Evolutionary conservation across 2,329 filamentous ascomycete species (phyloP).

Genomic region (Beauveria australis): DNA sequence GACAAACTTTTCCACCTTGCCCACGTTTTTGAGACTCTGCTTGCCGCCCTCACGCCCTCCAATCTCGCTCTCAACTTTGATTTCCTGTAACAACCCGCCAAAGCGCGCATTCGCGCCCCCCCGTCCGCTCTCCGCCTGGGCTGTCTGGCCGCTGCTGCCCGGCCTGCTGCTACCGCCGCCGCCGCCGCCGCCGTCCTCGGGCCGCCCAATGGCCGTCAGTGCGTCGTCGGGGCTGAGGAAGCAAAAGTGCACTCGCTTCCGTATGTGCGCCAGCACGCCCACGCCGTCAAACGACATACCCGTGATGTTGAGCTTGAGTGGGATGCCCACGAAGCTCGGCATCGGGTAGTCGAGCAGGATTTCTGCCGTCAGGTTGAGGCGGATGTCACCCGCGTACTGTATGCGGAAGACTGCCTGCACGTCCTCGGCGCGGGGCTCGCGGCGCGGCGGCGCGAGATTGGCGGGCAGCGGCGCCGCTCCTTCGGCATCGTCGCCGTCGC

Average conservation of each 20-base stretch:
- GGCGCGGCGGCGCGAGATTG: slow-evolving; percentile 38
- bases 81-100: slow-evolving; percentile 80
- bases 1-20: slow-evolving; percentile 96
- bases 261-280: slow-evolving; percentile 83
- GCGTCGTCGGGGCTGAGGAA: slow-evolving; percentile 92
- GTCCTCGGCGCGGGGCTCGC: slow-evolving; percentile 74
- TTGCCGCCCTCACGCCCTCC: slow-evolving; percentile 84
- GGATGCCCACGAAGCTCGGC: slow-evolving; percentile 95
- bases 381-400: slow-evolving; percentile 79
- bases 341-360: slow-evolving; percentile 97
- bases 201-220: slow-evolving; percentile 57
- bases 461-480: slow-evolving; percentile 12
- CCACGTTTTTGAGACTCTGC: slow-evolving; percentile 95
- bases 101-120: slow-evolving; percentile 29
- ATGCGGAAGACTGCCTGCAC: slow-evolving; percentile 89
- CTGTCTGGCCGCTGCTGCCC: slow-evolving; percentile 7
- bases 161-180: slow-evolving; percentile 7
- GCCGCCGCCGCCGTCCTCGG: slow-evolving; percentile 30
- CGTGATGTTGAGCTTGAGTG: slow-evolving; percentile 89
- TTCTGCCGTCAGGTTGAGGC: slow-evolving; percentile 83
- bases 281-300: slow-evolving; percentile 93
- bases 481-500: slow-evolving; percentile 20
- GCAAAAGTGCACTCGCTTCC: slow-evolving; percentile 83
- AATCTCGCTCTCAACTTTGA: slow-evolving; percentile 95
- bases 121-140: slow-evolving; percentile 17